Evolutionary conservation across 192 early-diverging fungal genomes (phyloP).

Genomic region (Spizellomyces punctatus): DNA sequence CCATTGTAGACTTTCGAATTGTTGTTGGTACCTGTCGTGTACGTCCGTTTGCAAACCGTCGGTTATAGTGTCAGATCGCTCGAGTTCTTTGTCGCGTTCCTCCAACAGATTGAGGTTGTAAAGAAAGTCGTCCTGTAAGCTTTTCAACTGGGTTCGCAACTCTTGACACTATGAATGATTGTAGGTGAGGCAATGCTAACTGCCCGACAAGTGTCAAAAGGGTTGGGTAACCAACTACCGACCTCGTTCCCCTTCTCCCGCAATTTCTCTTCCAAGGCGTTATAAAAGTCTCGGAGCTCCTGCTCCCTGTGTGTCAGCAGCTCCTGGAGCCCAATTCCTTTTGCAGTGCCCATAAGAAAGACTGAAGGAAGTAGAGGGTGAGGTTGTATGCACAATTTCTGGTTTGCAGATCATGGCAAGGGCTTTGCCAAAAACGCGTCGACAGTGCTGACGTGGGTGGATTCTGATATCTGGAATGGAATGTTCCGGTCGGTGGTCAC

Average conservation of each 20-base stretch:
- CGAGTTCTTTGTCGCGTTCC: constrained; percentile 45
- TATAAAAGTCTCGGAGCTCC: constrained; percentile 30
- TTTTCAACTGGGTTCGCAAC: constrained; percentile 10
- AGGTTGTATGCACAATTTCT: too few species aligned
- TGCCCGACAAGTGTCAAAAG: too few species aligned
- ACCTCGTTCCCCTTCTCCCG: constrained; percentile 23
- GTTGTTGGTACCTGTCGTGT: constrained; percentile 31
- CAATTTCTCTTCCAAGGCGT: constrained; percentile 15
- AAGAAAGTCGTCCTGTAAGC: constrained; percentile 41
- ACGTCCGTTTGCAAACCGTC: constrained; percentile 28
- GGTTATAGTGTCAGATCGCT: constrained; percentile 27
- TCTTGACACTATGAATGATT: constrained; percentile 5
- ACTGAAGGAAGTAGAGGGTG: too few species aligned
- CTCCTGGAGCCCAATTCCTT: constrained; percentile 18
- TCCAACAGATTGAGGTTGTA: constrained; percentile 44
- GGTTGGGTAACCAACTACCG: neutral
- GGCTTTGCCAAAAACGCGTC: too few species aligned
- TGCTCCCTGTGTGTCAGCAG: constrained; percentile 13
- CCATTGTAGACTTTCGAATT: neutral
- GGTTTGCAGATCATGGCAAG: too few species aligned
- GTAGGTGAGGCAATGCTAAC: too few species aligned
- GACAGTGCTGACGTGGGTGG: too few species aligned
- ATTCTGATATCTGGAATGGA: too few species aligned
- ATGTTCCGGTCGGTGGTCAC: too few species aligned
- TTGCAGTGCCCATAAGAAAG: neutral